phyloP scores from a whole-genome alignment of 495 filamentous ascomycete genomes.

The Neurospora sp. region DNA sequence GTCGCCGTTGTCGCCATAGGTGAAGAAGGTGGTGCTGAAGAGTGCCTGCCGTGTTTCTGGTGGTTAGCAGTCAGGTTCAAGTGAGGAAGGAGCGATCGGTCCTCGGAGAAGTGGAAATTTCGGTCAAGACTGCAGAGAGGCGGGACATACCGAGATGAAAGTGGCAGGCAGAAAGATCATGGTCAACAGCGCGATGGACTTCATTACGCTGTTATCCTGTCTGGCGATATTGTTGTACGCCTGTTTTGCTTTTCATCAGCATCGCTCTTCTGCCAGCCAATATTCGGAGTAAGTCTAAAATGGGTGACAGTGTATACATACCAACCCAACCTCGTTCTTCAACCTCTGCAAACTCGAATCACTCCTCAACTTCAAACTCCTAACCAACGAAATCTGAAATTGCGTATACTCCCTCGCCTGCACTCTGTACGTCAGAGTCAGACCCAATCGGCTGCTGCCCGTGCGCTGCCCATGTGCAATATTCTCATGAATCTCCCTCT shows the following conservation, averaged over 20 bases:
- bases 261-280: not conserved
- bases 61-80: not conserved
- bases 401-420: constrained; percentile 11
- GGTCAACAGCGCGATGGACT: constrained; percentile 31
- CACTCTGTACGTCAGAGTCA: constrained; percentile 7
- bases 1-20: constrained; percentile 3
- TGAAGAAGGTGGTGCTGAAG: constrained; percentile 20
- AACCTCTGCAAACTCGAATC: constrained; percentile 13
- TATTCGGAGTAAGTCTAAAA: too few species aligned
- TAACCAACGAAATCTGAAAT: constrained; percentile 14
- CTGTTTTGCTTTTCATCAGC: not conserved
- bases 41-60: constrained; percentile 1
- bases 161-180: constrained; percentile 35
- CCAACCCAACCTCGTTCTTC: constrained; percentile 12
- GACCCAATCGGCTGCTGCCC: not conserved
- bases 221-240: constrained; percentile 15
- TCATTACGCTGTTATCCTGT: constrained; percentile 33
- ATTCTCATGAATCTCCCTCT: not conserved
- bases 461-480: not conserved
- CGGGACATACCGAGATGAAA: constrained; percentile 18
- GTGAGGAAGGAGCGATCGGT: not conserved
- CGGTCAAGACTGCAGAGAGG: not conserved
- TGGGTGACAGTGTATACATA: not conserved
- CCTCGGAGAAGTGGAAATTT: not conserved
- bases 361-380: constrained; percentile 10